Percentiles rank a stretch among this genome's conserved stretches.
phyloP scores from a whole-genome alignment of 208 protist genomes.

The Polymyxa betae region DNA sequence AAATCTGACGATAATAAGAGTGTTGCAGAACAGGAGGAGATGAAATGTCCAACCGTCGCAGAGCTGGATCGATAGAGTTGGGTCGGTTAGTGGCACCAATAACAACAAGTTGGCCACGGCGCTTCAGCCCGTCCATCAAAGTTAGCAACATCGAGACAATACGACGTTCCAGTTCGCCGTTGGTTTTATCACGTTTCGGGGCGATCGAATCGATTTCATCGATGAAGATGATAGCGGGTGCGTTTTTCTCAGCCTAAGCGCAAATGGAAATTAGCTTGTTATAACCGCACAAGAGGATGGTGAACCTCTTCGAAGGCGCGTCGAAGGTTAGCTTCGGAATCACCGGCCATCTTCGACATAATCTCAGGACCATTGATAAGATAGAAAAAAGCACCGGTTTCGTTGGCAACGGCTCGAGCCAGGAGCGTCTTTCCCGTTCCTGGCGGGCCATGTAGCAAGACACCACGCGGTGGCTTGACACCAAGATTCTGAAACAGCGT shows the following conservation, averaged over 20 bases:
- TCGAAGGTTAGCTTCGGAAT: conserved; percentile 98
- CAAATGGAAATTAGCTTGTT: conserved; percentile 71
- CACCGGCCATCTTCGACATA: conserved; percentile 99
- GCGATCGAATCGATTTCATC: conserved; percentile 99
- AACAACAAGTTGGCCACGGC: conserved; percentile 96
- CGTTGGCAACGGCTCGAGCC: conserved; percentile 98
- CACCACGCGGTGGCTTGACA: conserved; percentile 88
- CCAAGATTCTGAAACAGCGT: conserved; percentile 62
- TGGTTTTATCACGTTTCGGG: conserved; percentile 97
- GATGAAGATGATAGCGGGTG: conserved; percentile 99
- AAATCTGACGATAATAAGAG: conserved; percentile 88
- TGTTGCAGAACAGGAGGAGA: conserved; percentile 67
- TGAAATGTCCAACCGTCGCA: conserved; percentile 87
- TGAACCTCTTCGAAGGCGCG: conserved; percentile 96
- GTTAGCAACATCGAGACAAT: conserved; percentile 99
- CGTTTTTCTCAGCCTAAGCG: conserved; percentile 81
- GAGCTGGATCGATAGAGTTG: conserved; percentile 98
- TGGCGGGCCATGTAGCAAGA: conserved; percentile 98
- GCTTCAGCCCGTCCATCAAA: conserved; percentile 99
- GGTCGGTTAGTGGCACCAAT: conserved; percentile 99
- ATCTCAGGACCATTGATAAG: conserved; percentile 99
- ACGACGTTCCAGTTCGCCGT: conserved; percentile 98
- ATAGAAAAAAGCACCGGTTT: conserved; percentile 99
- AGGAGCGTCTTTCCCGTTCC: conserved; percentile 99
- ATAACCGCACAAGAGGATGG: conserved; percentile 78